Base-by-base conservation (phyloP, 345 rosid genomes). In the Clausena lansium region DNA sequence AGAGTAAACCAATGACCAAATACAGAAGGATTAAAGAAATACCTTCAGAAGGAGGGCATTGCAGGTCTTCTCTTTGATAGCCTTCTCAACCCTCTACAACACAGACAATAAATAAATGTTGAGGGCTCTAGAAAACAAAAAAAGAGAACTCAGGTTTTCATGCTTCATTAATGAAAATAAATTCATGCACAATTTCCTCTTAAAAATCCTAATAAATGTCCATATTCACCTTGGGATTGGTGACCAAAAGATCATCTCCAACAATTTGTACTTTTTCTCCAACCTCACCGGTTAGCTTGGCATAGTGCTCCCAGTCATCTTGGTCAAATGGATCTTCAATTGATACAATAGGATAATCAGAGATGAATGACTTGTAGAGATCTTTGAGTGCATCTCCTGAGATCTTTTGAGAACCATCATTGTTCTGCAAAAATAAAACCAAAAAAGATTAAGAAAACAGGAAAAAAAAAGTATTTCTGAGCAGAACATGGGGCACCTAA, bases 321-420 rank as follows among this genome's bases (percentile, higher is more conserved):
- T 96, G 99, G 89, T 96, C 97, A 84, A 94, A 96, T 58, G 98
- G 98, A 83, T 96, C 99, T 81, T 94, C 98, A 47, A 96, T 96
- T 28, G 99, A 96, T 50, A 90, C 97, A 74, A 96, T 94, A 57
- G 99, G 99, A 84, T 94, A 96, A 85, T 92, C 97, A 3, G 92
- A 52, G 41, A 85, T 89, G 35, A 96, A 94, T 59, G 96, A 90
- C 90, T 94, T 96, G 94, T 94, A 96, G 33, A 96, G 76, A 68
- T 94, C 92, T 83, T 94, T 94, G 38, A 96, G 90, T 41, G 90
- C 84, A 68, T 94, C 95, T 38, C 99, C 98, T 38, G 98, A 85
- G 67, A 94, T 94, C 92, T 94, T 94, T 72, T 91, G 89, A 38
- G 94, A 87, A 27, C 99, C 99, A 82, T 92, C 83, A 74, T 96